phyloP scores from a whole-genome alignment of 768 basidiomycete species.

The Leucocoprinus sp. region DNA sequence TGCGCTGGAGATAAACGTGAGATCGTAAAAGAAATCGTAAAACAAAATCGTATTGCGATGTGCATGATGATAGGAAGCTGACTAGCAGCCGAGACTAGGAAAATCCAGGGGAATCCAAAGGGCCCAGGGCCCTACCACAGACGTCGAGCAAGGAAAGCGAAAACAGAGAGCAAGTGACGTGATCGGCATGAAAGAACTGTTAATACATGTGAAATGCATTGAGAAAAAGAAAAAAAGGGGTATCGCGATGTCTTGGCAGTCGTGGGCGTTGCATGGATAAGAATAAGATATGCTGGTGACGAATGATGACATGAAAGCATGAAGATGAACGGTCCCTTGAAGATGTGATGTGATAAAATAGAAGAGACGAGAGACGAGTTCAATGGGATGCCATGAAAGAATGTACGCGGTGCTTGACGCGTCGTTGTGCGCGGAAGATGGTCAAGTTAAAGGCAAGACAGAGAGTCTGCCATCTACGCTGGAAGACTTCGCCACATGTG shows the following conservation, averaged over 20 bases:
- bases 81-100: background rate
- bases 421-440: slow-evolving; percentile 11
- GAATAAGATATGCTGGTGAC: slow-evolving; percentile 7
- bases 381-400: slow-evolving; percentile 7
- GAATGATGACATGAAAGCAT: slow-evolving; percentile 2
- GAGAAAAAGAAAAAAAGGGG: background rate
- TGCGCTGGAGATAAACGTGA: background rate
- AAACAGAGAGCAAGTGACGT: too few relatives aligned
- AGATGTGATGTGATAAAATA: slow-evolving; percentile 5
- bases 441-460: slow-evolving; percentile 11
- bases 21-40: background rate
- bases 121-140: slow-evolving; percentile 7
- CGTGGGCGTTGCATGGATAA: slow-evolving; percentile 10
- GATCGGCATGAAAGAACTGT: slow-evolving; percentile 2
- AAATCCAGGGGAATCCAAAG: background rate
- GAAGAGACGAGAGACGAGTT: background rate
- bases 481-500: slow-evolving; percentile 9
- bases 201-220: slow-evolving; percentile 6
- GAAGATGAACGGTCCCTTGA: background rate
- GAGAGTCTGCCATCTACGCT: slow-evolving; percentile 10
- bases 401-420: slow-evolving; percentile 10
- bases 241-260: slow-evolving; percentile 12
- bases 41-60: background rate
- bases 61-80: background rate
- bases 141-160: background rate